Evolutionary conservation across 768 basidiomycete species (phyloP).

Genomic region (Macrolepiota fuliginosa): DNA sequence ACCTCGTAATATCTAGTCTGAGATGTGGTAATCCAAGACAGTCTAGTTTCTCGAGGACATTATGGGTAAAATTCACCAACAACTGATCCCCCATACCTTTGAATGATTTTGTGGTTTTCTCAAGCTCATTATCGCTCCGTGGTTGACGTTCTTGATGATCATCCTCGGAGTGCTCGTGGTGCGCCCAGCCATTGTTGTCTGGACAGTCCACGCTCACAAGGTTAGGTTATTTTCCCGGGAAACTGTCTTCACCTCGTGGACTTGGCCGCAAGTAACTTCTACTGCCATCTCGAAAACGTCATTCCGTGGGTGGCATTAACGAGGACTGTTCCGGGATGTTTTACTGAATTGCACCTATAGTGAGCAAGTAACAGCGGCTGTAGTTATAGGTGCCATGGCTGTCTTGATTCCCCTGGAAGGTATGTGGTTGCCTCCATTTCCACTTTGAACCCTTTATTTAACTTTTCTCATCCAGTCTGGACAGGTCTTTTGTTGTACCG

Average conservation of each 20-base stretch:
- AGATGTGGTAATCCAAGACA: background rate
- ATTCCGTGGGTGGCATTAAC: background rate
- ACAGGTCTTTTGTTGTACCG: constrained; percentile 2
- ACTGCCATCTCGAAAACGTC: constrained; percentile 2
- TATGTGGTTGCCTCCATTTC: background rate
- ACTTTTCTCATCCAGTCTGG: background rate
- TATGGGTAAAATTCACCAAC: background rate
- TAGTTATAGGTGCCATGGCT: background rate
- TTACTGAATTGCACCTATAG: background rate
- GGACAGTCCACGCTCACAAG: background rate
- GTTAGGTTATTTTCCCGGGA: background rate
- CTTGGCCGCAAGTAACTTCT: background rate
- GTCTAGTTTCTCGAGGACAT: background rate
- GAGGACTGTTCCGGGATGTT: background rate
- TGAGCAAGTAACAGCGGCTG: background rate
- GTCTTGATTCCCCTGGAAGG: constrained; percentile 11
- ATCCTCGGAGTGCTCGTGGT: constrained; percentile 7
- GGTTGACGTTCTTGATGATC: constrained; percentile 5
- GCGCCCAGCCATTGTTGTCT: background rate
- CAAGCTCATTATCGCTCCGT: constrained; percentile 2
- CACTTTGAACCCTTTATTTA: background rate
- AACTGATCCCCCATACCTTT: background rate
- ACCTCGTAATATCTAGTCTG: background rate
- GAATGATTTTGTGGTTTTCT: background rate
- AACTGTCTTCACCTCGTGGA: background rate